Evolutionary conservation across 2,329 filamentous ascomycete species (phyloP).

Genomic region (Lomentospora prolificans): DNA sequence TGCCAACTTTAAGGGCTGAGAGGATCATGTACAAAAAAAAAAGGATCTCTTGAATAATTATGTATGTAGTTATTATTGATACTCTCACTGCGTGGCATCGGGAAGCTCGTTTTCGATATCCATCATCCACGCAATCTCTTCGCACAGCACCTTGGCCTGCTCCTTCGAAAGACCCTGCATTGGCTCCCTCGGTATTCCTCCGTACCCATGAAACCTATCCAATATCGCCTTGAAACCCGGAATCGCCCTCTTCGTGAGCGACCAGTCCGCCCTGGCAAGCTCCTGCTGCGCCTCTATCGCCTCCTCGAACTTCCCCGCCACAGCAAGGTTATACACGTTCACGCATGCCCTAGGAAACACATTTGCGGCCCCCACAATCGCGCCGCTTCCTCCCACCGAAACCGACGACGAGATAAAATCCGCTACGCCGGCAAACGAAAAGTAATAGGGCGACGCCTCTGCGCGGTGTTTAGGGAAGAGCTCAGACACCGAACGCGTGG

Average conservation of each 20-base stretch:
- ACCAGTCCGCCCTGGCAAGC: conserved; percentile 14
- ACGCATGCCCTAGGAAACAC: conserved; percentile 15
- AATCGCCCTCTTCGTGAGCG: conserved; percentile 15
- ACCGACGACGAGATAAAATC: conserved; percentile 13
- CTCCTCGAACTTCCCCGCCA: conserved; percentile 11
- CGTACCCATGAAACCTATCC: conserved; percentile 42
- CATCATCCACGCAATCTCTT: conserved; percentile 14
- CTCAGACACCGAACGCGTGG: conserved; percentile 11
- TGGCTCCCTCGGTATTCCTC: conserved; percentile 41
- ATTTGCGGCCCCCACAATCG: conserved; percentile 15
- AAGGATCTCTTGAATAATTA: too few species aligned
- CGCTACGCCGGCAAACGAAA: conserved; percentile 13
- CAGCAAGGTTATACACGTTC: conserved; percentile 14
- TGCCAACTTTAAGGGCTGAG: too few species aligned
- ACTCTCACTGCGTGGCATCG: too few species aligned
- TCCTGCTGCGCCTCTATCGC: conserved; percentile 13
- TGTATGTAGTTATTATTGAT: too few species aligned
- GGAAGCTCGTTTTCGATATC: conserved; percentile 10
- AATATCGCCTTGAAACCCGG: conserved; percentile 16
- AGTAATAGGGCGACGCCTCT: conserved; percentile 8
- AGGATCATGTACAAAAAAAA: too few species aligned
- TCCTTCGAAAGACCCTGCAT: conserved; percentile 14
- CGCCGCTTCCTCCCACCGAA: conserved; percentile 12
- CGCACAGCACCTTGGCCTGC: conserved; percentile 8
- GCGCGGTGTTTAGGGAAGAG: background rate